Base-by-base conservation (phyloP, 257 asterid genomes). In the Solanum piurae region DNA sequence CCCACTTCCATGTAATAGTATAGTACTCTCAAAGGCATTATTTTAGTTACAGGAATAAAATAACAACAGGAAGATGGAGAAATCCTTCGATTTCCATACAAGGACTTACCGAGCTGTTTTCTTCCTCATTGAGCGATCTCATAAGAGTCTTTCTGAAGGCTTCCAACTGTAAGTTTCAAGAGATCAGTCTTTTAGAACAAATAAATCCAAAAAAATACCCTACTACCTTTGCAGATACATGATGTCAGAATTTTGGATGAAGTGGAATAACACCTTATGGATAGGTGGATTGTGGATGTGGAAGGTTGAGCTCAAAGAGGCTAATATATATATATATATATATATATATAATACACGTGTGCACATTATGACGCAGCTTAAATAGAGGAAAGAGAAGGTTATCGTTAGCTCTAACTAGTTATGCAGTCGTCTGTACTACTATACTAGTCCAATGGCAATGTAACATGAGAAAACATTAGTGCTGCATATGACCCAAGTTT, bases 41-140 rank as follows among this genome's bases (percentile, higher is more conserved):
- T 68, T 52, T 58, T 36, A 62, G 84, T 77, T 44, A 36, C 29
- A 46, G 36, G 52, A 86, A 12, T 44, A 44, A 37, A 73, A 52
- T 46, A 80, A 3, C 27, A 68, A 27, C 77, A 85, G 66, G 13
- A 66, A 71, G 20, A 46, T 71, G 77, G 38, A 66, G 31, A 69
- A 25, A 86, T 75, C 40, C 64, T 76, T 83, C 37, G 14, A 62
- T 29, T n/a, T 44, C 25, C 86, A 87, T n/a, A 52, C 20, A 82
- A 37, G 75, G 84, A 88, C 96, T 93, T 90, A 96, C 99, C 25
- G 95, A 87, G 86, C 86, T 91, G 60, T 94, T 97, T 25, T 96
- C 98, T 33, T 94, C 99, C 13, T 96, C 99, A 90, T 95, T 95
- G 37, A 96, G 99, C 5, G 99, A 96, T 49, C 93, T 91, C 98